Base-by-base conservation (phyloP, 2,329 filamentous ascomycete genomes). In the Beauveria scarabaeidicola region DNA sequence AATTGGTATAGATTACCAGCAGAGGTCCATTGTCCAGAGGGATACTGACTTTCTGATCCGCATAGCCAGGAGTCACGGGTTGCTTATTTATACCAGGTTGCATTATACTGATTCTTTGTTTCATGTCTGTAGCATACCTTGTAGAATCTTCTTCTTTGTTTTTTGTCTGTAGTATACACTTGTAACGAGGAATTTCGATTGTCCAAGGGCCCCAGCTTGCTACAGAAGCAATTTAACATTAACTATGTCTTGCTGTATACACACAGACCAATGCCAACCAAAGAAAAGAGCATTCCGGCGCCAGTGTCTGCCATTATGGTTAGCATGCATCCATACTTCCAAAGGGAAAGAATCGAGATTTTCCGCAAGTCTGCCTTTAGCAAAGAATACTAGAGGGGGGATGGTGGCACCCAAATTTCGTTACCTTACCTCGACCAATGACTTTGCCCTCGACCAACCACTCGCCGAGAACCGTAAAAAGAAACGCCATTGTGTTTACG, bases 361-460 rank as follows among this genome's bases (percentile, higher is more conserved):
- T 19, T 29, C 25, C n/a, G 27, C 19, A 40, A 19, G 25, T 38
- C 9, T 40, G 43, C 43, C 32, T 27, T 32, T 8, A 13, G 44
- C 43, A 25, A 19, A 21, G 2, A 3, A 47, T n/a, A 15, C 38
- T 44, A 13, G 23, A 44, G 40, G 29, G 38, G 32, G 19, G n/a
- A 23, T 36, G 4, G 56, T 36, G 53, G 41, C 23, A 10, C 27
- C 27, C n/a, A 5, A 23, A 1, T n/a, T 41, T 21, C 5, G 32
- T 13, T 15, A 47, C 11, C 81, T 68, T 76, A 91, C 90, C 84
- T 78, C 85, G 82, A 65, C 86, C 89, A 63, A 97, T 96, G 1
- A 92, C 88, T 72, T 97, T 97, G 62, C 85, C 85, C 68, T 97
- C 93, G 1, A 93, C 91, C 79, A 88, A 95, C 91, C 92, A 97